Evolutionary conservation across 2,329 filamentous ascomycete species (phyloP), one percentile per base, ranked within the genome.

Genomic region (Phialemoniopsis sp.): DNA sequence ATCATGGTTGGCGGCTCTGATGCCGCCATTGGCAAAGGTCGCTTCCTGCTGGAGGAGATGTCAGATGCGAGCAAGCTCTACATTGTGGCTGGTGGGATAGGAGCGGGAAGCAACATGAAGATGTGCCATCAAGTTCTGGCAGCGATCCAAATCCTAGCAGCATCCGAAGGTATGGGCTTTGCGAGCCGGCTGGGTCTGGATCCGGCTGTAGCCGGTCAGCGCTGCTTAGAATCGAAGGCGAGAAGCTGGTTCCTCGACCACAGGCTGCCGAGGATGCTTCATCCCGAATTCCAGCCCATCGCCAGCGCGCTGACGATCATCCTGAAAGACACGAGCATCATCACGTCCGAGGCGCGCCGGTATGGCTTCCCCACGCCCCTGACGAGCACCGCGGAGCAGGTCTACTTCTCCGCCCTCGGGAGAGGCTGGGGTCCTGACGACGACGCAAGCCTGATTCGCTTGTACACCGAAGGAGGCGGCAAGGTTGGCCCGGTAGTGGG

Each of bases 1-100:
- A 89, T 90, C 54, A 87, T 90, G 76, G 82, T 82, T 0, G 79
- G 80, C 3, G 82, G 72, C 0, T 65, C 74, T 0, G 68, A 75
- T 1, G 68, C 66, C 3, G 77, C 78, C 5, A 60, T 88, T 3
- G 64, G 70, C 28, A 74, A 73, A 41, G 81, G 73, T 1, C 69
- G 68, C 16, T 72, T 68, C 35, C 60, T 89, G 2, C 67, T 89
- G 3, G 67, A 78, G 38, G 74, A 76, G 48, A 77, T 90, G 67
- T 76, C 83, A 2, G 77, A 76, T 40, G 60, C 66, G 3, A 47
- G 52, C 12, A 87, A 86, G 55, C 64, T 89, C 5, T 82, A 80
- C 54, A 64, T 81, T 15, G 76, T 82, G 7, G 64, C 67, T 4
- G 78, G 78, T 7, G 78, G 78, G 1, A 57, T 83, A 36, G 80